Evolutionary conservation across 2,329 filamentous ascomycete genomes (phyloP), one percentile per base, ranked within the genome.

Genomic region (Trichoderma sp.): DNA sequence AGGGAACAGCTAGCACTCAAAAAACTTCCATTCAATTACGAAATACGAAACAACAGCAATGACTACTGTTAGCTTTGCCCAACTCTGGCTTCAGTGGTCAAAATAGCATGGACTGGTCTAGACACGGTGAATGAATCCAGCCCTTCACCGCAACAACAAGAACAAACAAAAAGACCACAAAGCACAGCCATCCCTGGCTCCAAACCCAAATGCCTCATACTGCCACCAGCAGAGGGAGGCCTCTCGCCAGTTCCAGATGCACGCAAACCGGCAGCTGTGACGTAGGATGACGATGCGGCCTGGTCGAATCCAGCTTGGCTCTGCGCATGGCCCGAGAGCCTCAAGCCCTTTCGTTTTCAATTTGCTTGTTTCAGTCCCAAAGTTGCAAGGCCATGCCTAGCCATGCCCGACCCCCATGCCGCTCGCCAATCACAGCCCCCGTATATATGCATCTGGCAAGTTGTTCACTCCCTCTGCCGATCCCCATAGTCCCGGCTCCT

Each of bases 141-240:
- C 15, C 57, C 70, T 71, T 69, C 63, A 68, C 70, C 53, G 64
- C 70, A 67, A 71, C 59, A 9, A 36, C 43, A 50, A 50, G n/a
- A 20, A n/a, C 17, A 47, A 7, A 53, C 61, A 64, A 26, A 39
- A 28, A 64, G 20, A 59, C 57, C 57, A 20, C 28, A 30, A 43
- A 65, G 66, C 70, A 68, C 70, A 71, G 70, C 70, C 70, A 32
- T 23, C 39, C 64, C 69, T 55, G 57, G 55, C 34, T 47, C 17
- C 55, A 71, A 68, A 71, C 61, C 64, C 70, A 71, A 71, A 71
- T 71, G 70, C 70, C 70, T 71, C 70, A 71, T 71, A 71, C 20
- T 68, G 55, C 36, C 32, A 15, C 53, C 23, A 39, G 32, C 26
- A 50, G 43, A 61, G 63, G 69, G 57, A 61, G 66, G 57, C 66